A percentile compares a stretch with the other conserved stretches of the same genome.
Evolutionary conservation across 2,329 filamentous ascomycete species (phyloP).

Genomic region (Fusarium solani-melongenae): DNA sequence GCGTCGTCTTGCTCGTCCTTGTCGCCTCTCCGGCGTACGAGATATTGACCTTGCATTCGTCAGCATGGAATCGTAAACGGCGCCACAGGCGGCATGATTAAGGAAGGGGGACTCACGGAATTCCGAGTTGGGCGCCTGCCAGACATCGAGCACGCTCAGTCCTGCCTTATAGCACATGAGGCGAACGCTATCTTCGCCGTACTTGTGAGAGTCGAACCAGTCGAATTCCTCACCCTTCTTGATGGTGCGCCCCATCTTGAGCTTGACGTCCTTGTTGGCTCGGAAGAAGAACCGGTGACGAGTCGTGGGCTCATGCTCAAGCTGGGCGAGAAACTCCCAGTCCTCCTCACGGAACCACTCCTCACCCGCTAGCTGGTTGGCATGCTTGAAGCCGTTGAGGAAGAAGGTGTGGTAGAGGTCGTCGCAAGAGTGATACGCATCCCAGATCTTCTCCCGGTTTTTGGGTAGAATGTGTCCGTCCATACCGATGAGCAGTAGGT

Average conservation of each 20-base stretch:
- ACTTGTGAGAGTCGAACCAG: constrained; percentile 59
- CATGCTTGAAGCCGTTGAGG: constrained; percentile 52
- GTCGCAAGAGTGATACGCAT: constrained; percentile 52
- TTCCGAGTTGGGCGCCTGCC: constrained; percentile 52
- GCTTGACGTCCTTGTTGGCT: constrained; percentile 48
- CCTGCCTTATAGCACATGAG: constrained; percentile 54
- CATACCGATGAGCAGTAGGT: constrained; percentile 55
- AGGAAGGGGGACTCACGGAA: constrained; percentile 47
- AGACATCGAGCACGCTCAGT: constrained; percentile 50
- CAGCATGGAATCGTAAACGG: constrained; percentile 28
- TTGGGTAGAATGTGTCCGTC: constrained; percentile 51
- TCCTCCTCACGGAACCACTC: constrained; percentile 50
- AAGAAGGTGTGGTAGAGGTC: constrained; percentile 53
- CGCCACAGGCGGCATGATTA: not conserved
- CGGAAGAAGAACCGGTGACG: constrained; percentile 55
- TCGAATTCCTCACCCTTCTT: constrained; percentile 51
- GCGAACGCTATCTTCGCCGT: constrained; percentile 49
- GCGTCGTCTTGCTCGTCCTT: constrained; percentile 48
- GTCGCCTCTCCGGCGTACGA: constrained; percentile 47
- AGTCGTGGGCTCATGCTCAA: constrained; percentile 51
- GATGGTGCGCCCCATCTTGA: constrained; percentile 44
- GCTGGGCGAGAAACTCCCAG: constrained; percentile 51
- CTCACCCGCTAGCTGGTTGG: constrained; percentile 50
- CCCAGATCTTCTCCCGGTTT: constrained; percentile 53
- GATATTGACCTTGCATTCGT: constrained; percentile 50